Percentiles rank a stretch among this genome's conserved stretches.
Evolutionary conservation across 805 yeast species (phyloP).

Genomic region (Candida ulmi): DNA sequence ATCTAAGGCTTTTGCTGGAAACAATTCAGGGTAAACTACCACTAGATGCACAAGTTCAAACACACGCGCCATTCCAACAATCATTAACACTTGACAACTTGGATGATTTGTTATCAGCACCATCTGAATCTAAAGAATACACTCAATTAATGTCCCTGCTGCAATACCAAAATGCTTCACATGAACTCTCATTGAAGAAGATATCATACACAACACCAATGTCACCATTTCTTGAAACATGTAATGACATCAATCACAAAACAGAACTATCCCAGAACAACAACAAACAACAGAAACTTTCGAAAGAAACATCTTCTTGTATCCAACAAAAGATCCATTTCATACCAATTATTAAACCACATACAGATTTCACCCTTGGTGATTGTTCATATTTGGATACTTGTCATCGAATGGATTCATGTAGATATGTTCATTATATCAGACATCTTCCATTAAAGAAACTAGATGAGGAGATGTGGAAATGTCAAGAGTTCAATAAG

Average conservation of each 20-base stretch:
- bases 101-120: slow-evolving; percentile 2
- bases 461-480: slow-evolving; percentile 14
- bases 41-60: too few relatives aligned
- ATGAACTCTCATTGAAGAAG: slow-evolving; percentile 33
- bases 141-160: slow-evolving; percentile 13
- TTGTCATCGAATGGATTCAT: slow-evolving; percentile 77
- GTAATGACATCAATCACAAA: slow-evolving; percentile 31
- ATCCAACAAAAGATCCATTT: slow-evolving; percentile 37
- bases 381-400: slow-evolving; percentile 94
- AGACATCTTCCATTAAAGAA: slow-evolving; percentile 33
- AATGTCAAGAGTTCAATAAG: slow-evolving; percentile 19
- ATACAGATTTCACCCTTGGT: slow-evolving; percentile 69
- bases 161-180: slow-evolving; percentile 35
- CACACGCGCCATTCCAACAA: too few relatives aligned
- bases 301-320: slow-evolving; percentile 18
- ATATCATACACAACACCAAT: slow-evolving; percentile 31
- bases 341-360: slow-evolving; percentile 47
- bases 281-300: slow-evolving; percentile 26
- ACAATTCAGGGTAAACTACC: too few relatives aligned
- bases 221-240: slow-evolving; percentile 44
- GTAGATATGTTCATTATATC: slow-evolving; percentile 78
- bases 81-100: not conserved
- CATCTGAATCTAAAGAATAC: slow-evolving; percentile 4
- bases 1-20: slow-evolving; percentile 7
- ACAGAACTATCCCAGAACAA: slow-evolving; percentile 13